Percentiles rank a stretch among this genome's conserved stretches.
These are phyloP conservation scores for Alternaria metachromatica DNA, from an alignment of 2,329 filamentous ascomycete genomes.

Conservation along the genomic window DNA sequence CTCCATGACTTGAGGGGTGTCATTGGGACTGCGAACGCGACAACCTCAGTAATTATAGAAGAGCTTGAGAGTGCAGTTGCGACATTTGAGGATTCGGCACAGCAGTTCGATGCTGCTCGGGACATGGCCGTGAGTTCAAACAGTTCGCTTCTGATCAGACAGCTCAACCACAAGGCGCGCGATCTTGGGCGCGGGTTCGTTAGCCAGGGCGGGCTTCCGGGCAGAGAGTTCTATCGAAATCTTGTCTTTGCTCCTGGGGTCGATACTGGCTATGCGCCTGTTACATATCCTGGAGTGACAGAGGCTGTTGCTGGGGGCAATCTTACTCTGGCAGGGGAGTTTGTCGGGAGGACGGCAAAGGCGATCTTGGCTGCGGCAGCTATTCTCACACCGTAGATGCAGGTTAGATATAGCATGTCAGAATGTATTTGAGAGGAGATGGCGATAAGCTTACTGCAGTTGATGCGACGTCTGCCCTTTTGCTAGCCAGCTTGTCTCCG, in stretches of 20 bases:
- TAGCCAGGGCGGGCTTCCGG: conserved; percentile 52
- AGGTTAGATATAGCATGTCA: not conserved
- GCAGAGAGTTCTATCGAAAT: conserved; percentile 54
- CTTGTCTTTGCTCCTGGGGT: conserved; percentile 55
- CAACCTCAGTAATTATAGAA: not conserved
- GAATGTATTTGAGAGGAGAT: not conserved
- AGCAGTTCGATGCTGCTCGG: conserved; percentile 35
- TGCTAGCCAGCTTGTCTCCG: not conserved
- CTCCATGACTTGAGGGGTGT: conserved; percentile 37
- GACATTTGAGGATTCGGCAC: conserved; percentile 38
- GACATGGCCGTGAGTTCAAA: conserved; percentile 31
- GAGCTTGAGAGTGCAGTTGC: conserved; percentile 41
- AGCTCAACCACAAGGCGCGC: conserved; percentile 51
- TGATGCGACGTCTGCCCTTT: not conserved
- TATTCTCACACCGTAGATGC: conserved; percentile 11
- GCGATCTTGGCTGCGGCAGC: conserved; percentile 38
- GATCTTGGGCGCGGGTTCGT: conserved; percentile 55
- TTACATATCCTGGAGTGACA: conserved; percentile 44
- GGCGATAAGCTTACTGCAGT: not conserved
- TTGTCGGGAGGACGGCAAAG: conserved; percentile 36
- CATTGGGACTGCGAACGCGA: conserved; percentile 6
- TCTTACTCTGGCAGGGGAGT: conserved; percentile 31
- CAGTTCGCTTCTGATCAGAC: conserved; percentile 27
- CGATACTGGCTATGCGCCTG: conserved; percentile 46
- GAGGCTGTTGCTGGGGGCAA: conserved; percentile 39